Evolutionary conservation across 495 filamentous ascomycete genomes (phyloP).

Genomic region (Friedmanniomyces endolithicus): DNA sequence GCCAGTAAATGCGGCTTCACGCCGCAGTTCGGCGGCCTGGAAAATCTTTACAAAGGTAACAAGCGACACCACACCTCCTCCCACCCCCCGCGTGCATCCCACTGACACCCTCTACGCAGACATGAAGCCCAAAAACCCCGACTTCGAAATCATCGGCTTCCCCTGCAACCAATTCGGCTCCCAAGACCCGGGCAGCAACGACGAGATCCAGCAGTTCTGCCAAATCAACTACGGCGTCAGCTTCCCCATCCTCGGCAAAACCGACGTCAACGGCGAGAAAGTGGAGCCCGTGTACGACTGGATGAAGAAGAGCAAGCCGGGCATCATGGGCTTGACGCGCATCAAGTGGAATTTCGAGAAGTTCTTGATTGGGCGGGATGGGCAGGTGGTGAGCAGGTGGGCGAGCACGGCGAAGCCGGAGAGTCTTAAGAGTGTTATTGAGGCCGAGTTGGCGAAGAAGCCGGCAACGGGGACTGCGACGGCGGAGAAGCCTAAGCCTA

Average conservation of each 20-base stretch:
- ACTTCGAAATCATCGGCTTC: conserved; percentile 84
- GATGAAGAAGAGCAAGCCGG: conserved; percentile 76
- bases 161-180: conserved; percentile 94
- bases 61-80: background rate
- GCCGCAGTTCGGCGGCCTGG: conserved; percentile 83
- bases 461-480: background rate
- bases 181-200: conserved; percentile 81
- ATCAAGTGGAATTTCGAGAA: conserved; percentile 99
- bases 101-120: conserved; percentile 18
- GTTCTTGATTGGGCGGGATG: conserved; percentile 79
- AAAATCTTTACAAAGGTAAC: conserved; percentile 69
- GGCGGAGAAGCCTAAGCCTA: conserved; percentile 4
- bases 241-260: conserved; percentile 85
- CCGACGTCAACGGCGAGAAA: conserved; percentile 78
- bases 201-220: conserved; percentile 88
- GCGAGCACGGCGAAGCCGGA: conserved; percentile 79
- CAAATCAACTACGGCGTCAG: conserved; percentile 87
- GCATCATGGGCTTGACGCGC: conserved; percentile 70
- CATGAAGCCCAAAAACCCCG: conserved; percentile 51
- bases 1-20: conserved; percentile 99
- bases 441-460: conserved; percentile 52
- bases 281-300: conserved; percentile 75
- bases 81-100: background rate
- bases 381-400: conserved; percentile 70
- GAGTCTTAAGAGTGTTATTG: conserved; percentile 55